Base-by-base conservation (phyloP, 148 eudicot species). In the Chenopodium quinoa region DNA sequence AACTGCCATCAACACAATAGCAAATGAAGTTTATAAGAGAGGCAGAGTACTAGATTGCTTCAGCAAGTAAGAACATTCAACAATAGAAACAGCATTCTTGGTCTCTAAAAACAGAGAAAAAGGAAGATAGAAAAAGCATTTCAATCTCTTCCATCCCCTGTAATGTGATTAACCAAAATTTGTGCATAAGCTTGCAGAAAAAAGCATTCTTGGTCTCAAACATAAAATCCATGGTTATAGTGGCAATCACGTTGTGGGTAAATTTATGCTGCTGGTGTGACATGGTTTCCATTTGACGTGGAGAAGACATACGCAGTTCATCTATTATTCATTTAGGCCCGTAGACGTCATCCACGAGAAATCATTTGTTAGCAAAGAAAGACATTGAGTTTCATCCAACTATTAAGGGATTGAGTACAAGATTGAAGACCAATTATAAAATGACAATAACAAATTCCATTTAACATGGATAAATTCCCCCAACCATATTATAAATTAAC, bases 1-100 rank as follows among this genome's bases (percentile, higher is more conserved):
- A 89, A 92, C 98, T 95, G 92, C 84, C 77, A 89, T 70, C 76
- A 89, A 73, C 83, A 34, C 20, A 64, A 75, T 71, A 37, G 54
- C 27, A 67, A 12, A 19, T 16, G 23, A 78, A 14, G 32, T 2
- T 11, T n/a, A 72, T 54, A 71, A 71, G 75, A 76, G 74, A 75
- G 52, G 74, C 22, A 66, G 7, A 27, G 19, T 10, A 48, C 52
- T 11, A 48, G 52, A 48, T 9, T 40, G 3, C 48, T 27, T 31
- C 46, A 69, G 27, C 19, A 32, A 29, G 46, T 16, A 69, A 31
- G 46, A 5, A 69, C 25, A 79, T 31, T 9, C 31, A 82, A 79
- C 40, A 72, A 27, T n/a, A 37, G 16, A 71, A 17, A 71, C 72
- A 69, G 46, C 37, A 17, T 8, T 34, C 37, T 34, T 34, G 37